Base-by-base conservation (phyloP, 495 filamentous ascomycete genomes). In the Amphirosellinia nigrospora region DNA sequence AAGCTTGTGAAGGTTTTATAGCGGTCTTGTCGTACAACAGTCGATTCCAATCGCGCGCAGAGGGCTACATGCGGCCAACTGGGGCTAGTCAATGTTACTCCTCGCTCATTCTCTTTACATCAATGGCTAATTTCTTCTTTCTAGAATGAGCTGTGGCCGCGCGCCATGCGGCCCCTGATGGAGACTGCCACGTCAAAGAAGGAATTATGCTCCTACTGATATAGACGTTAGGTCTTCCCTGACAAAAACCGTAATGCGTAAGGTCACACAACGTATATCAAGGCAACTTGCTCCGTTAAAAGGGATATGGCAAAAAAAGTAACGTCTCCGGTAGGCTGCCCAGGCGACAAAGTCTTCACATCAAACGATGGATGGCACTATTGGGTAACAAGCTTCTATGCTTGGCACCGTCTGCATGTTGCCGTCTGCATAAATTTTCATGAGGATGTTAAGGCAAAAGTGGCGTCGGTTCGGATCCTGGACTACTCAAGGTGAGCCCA, bases 381-480 rank as follows among this genome's bases (percentile, higher is more conserved):
- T 61, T 38, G 66, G 62, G 43, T 69, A 70, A 64, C 74, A 74
- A 70, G 58, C 74, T 70, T 73, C 60, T 74, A 72, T 53, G 70
- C 63, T 73, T 73, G 63, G 63, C 65, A 64, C 68, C 64, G 72
- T 72, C 71, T 76, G 74, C 74, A 73, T 70, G 69, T 60, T 76
- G 71, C 76, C 76, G 72, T 76, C 72, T 66, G 65, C 69, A 67
- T 78, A 69, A 72, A 71, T 71, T 73, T 36, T 78, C 67, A 56
- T 64, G 68, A 70, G 46, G 23, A 56, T 39, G 21, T 36, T 48
- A 70, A 56, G 58, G 68, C 23, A 21, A 64, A 26, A 68, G 76
- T 78, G 76, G 76, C 74, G 76, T 71, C 63, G 66, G 64, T 64
- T 70, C 71, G 72, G 72, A 73, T 53, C 50, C 71, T 76, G 41